phyloP scores from a whole-genome alignment of 306 rosid genomes.

The Glycine latifolia region DNA sequence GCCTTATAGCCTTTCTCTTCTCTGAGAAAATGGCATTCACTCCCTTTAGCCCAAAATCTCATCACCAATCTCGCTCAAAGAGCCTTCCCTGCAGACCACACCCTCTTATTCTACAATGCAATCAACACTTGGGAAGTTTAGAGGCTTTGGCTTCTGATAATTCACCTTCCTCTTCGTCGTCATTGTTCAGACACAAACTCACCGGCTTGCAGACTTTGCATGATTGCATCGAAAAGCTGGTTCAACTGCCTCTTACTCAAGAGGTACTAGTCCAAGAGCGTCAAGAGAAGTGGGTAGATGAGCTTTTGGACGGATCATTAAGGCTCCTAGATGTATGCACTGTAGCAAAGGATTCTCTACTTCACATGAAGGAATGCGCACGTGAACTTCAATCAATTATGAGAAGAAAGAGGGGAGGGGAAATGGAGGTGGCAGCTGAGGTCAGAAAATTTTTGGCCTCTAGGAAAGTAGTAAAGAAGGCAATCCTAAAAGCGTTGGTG shows the following conservation, averaged over 20 bases:
- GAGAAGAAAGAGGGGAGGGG: constrained; percentile 60
- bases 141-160: constrained; percentile 51
- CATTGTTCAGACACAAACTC: constrained; percentile 42
- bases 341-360: constrained; percentile 53
- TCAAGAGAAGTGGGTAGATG: constrained; percentile 56
- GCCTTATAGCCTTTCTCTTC: constrained; percentile 19
- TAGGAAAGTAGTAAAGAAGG: constrained; percentile 61
- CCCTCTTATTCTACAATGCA: constrained; percentile 59
- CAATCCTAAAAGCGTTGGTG: constrained; percentile 53
- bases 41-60: constrained; percentile 43
- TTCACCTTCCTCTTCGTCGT: constrained; percentile 43
- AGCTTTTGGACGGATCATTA: constrained; percentile 61
- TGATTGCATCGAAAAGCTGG: constrained; percentile 49
- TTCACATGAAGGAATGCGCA: constrained; percentile 60
- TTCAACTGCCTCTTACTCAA: constrained; percentile 43
- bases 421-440: constrained; percentile 53
- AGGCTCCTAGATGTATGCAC: constrained; percentile 57
- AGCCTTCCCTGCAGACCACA: constrained; percentile 59
- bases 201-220: constrained; percentile 45
- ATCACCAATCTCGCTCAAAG: constrained; percentile 52
- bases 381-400: constrained; percentile 60
- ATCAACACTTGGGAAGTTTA: constrained; percentile 52
- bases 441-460: constrained; percentile 57
- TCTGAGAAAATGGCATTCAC: constrained; percentile 48
- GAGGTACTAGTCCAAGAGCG: constrained; percentile 46